These are phyloP conservation scores for Penicillium odoratum DNA, from an alignment of 495 filamentous ascomycete species.

Conservation along the genomic window DNA sequence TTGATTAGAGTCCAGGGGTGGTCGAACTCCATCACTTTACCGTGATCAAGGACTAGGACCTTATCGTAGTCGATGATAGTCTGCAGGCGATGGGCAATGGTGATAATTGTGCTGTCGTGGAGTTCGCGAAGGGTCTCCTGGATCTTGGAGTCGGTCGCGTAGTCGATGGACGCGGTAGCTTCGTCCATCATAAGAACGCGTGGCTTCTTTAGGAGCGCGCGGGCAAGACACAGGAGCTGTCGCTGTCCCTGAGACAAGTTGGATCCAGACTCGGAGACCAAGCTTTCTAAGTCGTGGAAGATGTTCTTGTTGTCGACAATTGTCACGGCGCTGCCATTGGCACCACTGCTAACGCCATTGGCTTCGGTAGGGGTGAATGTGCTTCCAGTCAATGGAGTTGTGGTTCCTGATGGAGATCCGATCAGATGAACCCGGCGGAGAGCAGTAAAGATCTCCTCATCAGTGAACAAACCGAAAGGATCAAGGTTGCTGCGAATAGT, in stretches of 20 bases:
- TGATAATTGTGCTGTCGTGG: constrained; percentile 84
- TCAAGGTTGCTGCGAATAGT: constrained; percentile 95
- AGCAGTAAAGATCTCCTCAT: constrained; percentile 86
- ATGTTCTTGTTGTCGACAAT: constrained; percentile 81
- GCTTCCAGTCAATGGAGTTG: constrained; percentile 43
- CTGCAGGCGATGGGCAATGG: constrained; percentile 95
- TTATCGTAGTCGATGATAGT: constrained; percentile 98
- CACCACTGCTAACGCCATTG: constrained; percentile 50
- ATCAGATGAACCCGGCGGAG: constrained; percentile 92
- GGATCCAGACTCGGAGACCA: constrained; percentile 87
- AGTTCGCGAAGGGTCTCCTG: constrained; percentile 92
- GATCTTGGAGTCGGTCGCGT: constrained; percentile 92
- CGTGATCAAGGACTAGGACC: constrained; percentile 94
- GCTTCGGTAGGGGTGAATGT: constrained; percentile 32
- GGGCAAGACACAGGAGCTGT: constrained; percentile 92
- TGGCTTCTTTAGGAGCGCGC: constrained; percentile 88
- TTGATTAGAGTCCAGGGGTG: constrained; percentile 79
- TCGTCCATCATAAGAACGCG: constrained; percentile 98
- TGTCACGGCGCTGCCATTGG: constrained; percentile 34
- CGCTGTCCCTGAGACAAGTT: constrained; percentile 97
- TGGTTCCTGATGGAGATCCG: constrained; percentile 51
- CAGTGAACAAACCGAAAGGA: constrained; percentile 87
- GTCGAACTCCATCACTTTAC: constrained; percentile 82
- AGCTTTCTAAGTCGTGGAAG: constrained; percentile 82
- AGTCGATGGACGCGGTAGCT: constrained; percentile 97